Percentiles rank a stretch among this genome's conserved stretches.
These are phyloP conservation scores for Populus ilicifolia DNA, from an alignment of 345 rosid genomes.

Conservation along the genomic window DNA sequence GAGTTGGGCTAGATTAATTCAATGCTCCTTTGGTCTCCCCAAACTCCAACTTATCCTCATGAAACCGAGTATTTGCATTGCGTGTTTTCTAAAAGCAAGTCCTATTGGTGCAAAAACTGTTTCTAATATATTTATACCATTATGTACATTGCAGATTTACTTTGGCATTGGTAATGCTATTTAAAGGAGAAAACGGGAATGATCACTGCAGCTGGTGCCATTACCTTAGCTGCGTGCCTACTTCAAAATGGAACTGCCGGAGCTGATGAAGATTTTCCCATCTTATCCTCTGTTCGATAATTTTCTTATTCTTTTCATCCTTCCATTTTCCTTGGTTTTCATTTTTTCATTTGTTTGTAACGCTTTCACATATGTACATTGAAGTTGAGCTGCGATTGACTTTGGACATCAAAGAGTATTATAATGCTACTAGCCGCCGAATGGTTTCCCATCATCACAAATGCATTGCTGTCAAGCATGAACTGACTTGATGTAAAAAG, in stretches of 20 bases:
- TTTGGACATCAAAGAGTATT: not conserved
- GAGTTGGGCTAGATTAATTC: not conserved
- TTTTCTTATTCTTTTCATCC: not conserved
- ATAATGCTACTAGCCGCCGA: not conserved
- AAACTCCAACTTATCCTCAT: not conserved
- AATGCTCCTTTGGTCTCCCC: not conserved
- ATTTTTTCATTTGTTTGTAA: constrained; percentile 23
- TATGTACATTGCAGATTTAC: constrained; percentile 45
- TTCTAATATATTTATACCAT: not conserved
- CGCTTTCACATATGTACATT: constrained; percentile 16
- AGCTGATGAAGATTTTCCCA: constrained; percentile 11
- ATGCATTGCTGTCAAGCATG: too few species aligned
- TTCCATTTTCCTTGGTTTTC: not conserved
- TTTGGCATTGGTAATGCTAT: constrained; percentile 69
- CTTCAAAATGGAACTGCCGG: constrained; percentile 75
- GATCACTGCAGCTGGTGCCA: constrained; percentile 98
- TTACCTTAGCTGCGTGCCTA: constrained; percentile 81
- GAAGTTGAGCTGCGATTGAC: not conserved
- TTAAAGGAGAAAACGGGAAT: constrained; percentile 77
- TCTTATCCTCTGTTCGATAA: not conserved
- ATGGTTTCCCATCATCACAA: too few species aligned
- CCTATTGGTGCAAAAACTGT: not conserved
- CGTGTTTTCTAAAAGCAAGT: not conserved
- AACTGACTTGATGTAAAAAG: too few species aligned
- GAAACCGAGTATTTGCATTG: not conserved